These are phyloP conservation scores for Linum tenue DNA, from an alignment of 345 rosid species.

Conservation along the genomic window DNA sequence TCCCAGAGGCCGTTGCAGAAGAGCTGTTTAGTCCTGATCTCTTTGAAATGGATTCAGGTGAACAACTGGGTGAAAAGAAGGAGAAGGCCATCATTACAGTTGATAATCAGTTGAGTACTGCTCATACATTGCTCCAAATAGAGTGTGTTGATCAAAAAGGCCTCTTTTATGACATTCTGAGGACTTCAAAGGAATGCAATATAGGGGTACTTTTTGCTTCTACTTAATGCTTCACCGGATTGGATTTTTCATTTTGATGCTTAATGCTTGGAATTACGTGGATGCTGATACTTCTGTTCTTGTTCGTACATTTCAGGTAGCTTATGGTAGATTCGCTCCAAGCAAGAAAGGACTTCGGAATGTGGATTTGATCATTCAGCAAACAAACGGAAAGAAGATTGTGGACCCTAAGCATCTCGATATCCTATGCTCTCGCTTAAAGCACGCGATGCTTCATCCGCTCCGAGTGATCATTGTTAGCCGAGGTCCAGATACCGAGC, in stretches of 20 bases:
- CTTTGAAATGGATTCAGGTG: conserved; percentile 6
- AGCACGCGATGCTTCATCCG: conserved; percentile 24
- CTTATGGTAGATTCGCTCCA: conserved; percentile 21
- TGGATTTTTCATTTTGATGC: not conserved
- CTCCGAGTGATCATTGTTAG: conserved; percentile 20
- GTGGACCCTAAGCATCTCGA: conserved; percentile 17
- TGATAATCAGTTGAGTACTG: conserved; percentile 25
- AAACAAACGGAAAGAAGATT: conserved; percentile 18
- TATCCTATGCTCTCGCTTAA: conserved; percentile 14
- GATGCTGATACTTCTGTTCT: conserved; percentile 5
- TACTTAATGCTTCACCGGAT: not conserved
- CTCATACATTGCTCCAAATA: conserved; percentile 26
- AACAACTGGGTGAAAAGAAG: not conserved
- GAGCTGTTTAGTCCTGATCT: conserved; percentile 16
- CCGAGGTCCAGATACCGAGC: conserved; percentile 25
- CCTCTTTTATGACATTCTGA: conserved; percentile 25
- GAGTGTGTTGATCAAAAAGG: conserved; percentile 27
- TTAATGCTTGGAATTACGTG: conserved; percentile 1
- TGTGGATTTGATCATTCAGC: conserved; percentile 23
- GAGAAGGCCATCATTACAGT: conserved; percentile 12
- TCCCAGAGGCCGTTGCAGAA: conserved; percentile 18
- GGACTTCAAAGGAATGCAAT: conserved; percentile 24
- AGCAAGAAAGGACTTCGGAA: conserved; percentile 14
- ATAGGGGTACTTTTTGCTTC: conserved; percentile 14
- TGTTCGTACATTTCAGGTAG: conserved; percentile 15